A percentile compares a stretch with the other conserved stretches of the same genome.
Evolutionary conservation across 2,329 filamentous ascomycete genomes (phyloP).

Genomic region (Domatiomyces globalis): DNA sequence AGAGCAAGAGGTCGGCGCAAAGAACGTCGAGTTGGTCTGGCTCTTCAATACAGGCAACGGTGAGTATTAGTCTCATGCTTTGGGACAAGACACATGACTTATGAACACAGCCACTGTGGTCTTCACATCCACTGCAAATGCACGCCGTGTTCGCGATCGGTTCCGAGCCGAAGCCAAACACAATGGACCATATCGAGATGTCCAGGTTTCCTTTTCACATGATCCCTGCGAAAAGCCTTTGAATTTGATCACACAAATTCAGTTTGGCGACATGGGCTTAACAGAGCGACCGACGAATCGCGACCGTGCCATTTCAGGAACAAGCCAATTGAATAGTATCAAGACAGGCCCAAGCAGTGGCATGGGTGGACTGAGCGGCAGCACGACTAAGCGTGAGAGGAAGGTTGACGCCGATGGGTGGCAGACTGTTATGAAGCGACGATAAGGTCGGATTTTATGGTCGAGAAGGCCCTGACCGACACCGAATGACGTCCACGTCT

Average conservation of each 20-base stretch:
- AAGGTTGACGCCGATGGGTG: slow-evolving; percentile 6
- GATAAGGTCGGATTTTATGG: not conserved
- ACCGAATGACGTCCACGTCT: too few relatives aligned
- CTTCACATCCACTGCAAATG: slow-evolving; percentile 25
- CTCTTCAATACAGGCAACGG: slow-evolving; percentile 31
- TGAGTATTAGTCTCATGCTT: slow-evolving; percentile 16
- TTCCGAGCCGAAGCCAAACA: slow-evolving; percentile 21
- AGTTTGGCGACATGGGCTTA: not conserved
- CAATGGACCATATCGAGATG: slow-evolving; percentile 21
- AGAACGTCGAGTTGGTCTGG: slow-evolving; percentile 29
- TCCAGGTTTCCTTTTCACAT: slow-evolving; percentile 26
- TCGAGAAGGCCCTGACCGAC: too few relatives aligned
- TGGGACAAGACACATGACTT: not conserved
- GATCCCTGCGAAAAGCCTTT: slow-evolving; percentile 29
- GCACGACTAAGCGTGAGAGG: not conserved
- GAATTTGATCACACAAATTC: slow-evolving; percentile 20
- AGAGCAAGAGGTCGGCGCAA: slow-evolving; percentile 21
- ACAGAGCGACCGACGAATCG: not conserved
- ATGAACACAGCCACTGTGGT: slow-evolving; percentile 24
- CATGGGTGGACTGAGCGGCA: not conserved
- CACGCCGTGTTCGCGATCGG: slow-evolving; percentile 23
- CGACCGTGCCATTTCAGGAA: not conserved
- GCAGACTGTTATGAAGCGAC: slow-evolving; percentile 7
- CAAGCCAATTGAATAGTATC: not conserved
- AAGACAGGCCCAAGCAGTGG: not conserved